These are phyloP conservation scores for Primulina eburnea DNA, from an alignment of 257 asterid species.

Conservation along the genomic window DNA sequence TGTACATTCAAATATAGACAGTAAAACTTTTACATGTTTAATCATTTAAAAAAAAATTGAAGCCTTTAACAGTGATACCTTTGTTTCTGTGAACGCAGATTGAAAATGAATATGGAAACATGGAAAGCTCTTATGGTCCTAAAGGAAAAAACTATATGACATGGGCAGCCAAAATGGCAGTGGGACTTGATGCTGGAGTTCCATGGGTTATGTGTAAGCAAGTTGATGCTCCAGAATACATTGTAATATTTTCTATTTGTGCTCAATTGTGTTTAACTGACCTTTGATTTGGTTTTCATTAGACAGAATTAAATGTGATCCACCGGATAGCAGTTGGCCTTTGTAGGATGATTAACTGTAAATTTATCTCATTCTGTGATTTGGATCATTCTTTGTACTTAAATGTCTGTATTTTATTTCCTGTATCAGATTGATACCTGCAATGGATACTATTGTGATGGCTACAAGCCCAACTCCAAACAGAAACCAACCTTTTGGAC, in stretches of 20 bases:
- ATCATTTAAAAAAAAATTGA: neutral
- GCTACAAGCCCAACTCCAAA: constrained; percentile 75
- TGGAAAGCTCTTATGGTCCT: constrained; percentile 69
- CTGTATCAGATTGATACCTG: constrained; percentile 78
- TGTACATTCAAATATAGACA: constrained; percentile 13
- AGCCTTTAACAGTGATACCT: neutral
- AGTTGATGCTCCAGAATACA: constrained; percentile 87
- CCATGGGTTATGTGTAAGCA: constrained; percentile 99
- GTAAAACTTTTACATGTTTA: constrained; percentile 13
- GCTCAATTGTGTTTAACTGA: constrained; percentile 18
- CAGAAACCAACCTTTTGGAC: constrained; percentile 83
- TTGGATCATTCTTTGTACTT: constrained; percentile 21
- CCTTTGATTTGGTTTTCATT: constrained; percentile 8
- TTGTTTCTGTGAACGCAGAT: constrained; percentile 49
- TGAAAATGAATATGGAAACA: constrained; percentile 91
- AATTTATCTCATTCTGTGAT: constrained; percentile 12
- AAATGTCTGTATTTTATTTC: constrained; percentile 15
- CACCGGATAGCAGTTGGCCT: constrained; percentile 16
- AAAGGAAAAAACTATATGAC: constrained; percentile 67
- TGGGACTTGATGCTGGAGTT: constrained; percentile 88
- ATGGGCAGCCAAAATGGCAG: constrained; percentile 98
- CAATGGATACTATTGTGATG: constrained; percentile 91
- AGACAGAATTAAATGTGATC: constrained; percentile 14
- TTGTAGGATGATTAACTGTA: neutral
- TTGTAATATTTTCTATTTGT: constrained; percentile 45